A percentile compares a stretch with the other conserved stretches of the same genome.
phyloP scores from a whole-genome alignment of 108 stramenopile genomes.

The Phaeodactylum tricornutum region DNA sequence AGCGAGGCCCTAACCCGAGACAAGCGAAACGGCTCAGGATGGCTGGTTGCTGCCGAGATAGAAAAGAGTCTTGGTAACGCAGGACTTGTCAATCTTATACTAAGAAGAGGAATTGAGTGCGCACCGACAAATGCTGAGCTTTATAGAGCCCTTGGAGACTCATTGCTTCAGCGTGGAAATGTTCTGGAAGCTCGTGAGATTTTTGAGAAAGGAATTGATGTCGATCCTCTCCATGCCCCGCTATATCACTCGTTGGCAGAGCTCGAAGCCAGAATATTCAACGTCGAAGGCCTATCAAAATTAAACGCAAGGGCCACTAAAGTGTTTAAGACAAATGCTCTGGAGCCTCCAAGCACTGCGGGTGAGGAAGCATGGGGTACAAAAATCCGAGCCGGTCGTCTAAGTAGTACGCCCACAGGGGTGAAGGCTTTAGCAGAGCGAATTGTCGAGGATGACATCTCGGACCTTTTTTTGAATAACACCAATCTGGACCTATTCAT shows the following conservation, averaged over 20 bases:
- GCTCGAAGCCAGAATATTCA: conserved; percentile 74
- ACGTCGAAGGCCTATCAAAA: conserved; percentile 65
- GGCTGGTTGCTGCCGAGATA: conserved; percentile 63
- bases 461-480: no score
- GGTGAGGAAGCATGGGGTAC: conserved; percentile 14
- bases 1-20: conserved; percentile 57
- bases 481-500: no score
- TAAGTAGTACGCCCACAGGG: conserved; percentile 16
- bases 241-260: conserved; percentile 82
- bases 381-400: conserved; percentile 21
- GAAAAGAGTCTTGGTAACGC: conserved; percentile 31
- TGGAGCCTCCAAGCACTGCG: conserved; percentile 17
- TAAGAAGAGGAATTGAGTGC: conserved; percentile 73
- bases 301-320: conserved; percentile 62
- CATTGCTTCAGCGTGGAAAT: conserved; percentile 40
- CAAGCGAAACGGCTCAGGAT: conserved; percentile 63
- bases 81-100: conserved; percentile 44
- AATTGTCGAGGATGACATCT: conserved; percentile 44
- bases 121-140: conserved; percentile 50
- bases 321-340: conserved; percentile 54
- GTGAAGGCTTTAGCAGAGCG: conserved; percentile 46
- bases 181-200: conserved; percentile 56
- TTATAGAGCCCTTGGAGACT: conserved; percentile 54
- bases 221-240: conserved; percentile 68
- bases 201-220: conserved; percentile 64